phyloP scores from a whole-genome alignment of 805 yeast species.

The Millerago galiae region DNA sequence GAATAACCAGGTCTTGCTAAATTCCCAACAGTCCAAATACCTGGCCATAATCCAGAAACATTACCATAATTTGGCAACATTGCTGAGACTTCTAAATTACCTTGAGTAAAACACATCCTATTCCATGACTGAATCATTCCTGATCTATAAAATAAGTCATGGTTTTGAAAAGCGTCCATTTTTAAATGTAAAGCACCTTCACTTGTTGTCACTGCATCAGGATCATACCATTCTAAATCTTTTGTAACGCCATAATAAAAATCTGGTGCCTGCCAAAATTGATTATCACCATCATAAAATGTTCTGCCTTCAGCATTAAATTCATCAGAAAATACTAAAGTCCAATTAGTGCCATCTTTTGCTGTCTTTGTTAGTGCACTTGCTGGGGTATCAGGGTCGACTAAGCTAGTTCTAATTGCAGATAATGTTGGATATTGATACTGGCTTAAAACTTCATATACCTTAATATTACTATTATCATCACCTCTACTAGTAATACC shows the following conservation, averaged over 20 bases:
- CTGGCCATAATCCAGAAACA: conserved; percentile 44
- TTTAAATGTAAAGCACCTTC: conserved; percentile 34
- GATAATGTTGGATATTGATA: conserved; percentile 52
- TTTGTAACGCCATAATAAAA: conserved; percentile 40
- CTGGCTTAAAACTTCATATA: conserved; percentile 36
- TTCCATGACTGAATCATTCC: conserved; percentile 47
- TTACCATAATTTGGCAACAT: conserved; percentile 37
- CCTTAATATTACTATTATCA: conserved; percentile 9
- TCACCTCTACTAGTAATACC: conserved; percentile 42
- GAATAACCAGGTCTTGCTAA: conserved; percentile 43
- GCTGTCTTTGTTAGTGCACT: conserved; percentile 33
- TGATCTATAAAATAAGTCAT: conserved; percentile 37
- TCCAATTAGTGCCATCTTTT: conserved; percentile 33
- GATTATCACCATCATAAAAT: conserved; percentile 42
- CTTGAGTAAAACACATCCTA: conserved; percentile 37
- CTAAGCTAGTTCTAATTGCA: conserved; percentile 44
- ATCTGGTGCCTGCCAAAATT: conserved; percentile 39
- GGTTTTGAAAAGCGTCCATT: conserved; percentile 38
- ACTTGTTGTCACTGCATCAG: conserved; percentile 38
- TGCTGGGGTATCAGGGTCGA: conserved; percentile 70
- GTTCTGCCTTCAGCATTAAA: conserved; percentile 43
- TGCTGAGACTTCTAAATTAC: conserved; percentile 36
- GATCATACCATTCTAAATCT: conserved; percentile 48
- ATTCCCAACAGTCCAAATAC: conserved; percentile 44
- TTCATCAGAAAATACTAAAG: conserved; percentile 42